A percentile compares a stretch with the other conserved stretches of the same genome.
Conservation (phyloP, 495 filamentous ascomycete species). For the Penicillium arizonense region DNA sequence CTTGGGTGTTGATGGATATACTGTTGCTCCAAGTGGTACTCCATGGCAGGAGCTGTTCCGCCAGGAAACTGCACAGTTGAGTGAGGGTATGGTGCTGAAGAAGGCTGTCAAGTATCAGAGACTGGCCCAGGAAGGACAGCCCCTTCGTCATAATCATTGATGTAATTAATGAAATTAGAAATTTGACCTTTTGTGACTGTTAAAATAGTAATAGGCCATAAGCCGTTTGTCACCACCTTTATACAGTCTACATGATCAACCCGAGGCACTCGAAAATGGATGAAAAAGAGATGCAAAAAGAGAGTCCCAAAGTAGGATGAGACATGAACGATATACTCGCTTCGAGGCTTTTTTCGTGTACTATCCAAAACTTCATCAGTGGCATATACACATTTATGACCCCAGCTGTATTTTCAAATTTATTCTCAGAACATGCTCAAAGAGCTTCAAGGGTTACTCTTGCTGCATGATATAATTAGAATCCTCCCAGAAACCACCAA, state of each 20-base stretch:
- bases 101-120: slow-evolving; percentile 52
- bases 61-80: slow-evolving; percentile 48
- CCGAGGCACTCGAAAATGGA: too few species aligned
- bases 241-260: not conserved
- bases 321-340: too few species aligned
- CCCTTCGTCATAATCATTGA: slow-evolving; percentile 53
- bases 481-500: not conserved
- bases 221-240: not conserved
- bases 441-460: not conserved
- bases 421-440: not conserved
- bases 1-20: slow-evolving; percentile 27
- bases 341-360: too few species aligned
- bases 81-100: slow-evolving; percentile 52
- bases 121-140: slow-evolving; percentile 44
- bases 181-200: too few species aligned
- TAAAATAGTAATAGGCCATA: too few species aligned
- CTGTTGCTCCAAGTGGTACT: slow-evolving; percentile 25
- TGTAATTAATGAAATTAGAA: not conserved
- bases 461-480: not conserved
- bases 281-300: too few species aligned
- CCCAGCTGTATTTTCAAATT: not conserved
- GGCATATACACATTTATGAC: too few species aligned
- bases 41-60: slow-evolving; percentile 55
- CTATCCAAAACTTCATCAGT: too few species aligned
- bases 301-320: too few species aligned